A percentile compares a stretch with the other conserved stretches of the same genome.
Evolutionary conservation across 2,329 filamentous ascomycete species (phyloP).

Genomic region (Paraphoma chrysanthemicola): DNA sequence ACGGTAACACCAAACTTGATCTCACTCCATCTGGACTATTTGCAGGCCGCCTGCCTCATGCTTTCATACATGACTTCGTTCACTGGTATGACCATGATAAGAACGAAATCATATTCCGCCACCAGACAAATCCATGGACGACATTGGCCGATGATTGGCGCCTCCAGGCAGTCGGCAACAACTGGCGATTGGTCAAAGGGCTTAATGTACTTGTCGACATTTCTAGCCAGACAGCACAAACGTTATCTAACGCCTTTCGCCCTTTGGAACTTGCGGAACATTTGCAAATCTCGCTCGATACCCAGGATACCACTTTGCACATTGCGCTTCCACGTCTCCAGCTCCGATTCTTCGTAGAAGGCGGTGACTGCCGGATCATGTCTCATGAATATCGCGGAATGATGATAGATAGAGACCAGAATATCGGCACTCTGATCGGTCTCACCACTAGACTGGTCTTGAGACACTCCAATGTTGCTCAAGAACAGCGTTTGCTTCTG

Average conservation of each 20-base stretch:
- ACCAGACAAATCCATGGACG: constrained; percentile 10
- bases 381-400: constrained; percentile 37
- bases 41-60: constrained; percentile 35
- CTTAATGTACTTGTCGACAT: constrained; percentile 9
- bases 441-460: constrained; percentile 24
- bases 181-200: constrained; percentile 23
- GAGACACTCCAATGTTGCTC: background rate
- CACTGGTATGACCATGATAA: constrained; percentile 35
- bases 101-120: constrained; percentile 18
- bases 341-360: constrained; percentile 14
- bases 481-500: constrained; percentile 44
- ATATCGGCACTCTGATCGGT: constrained; percentile 30
- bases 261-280: constrained; percentile 21
- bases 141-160: constrained; percentile 14
- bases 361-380: constrained; percentile 9
- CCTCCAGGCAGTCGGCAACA: constrained; percentile 10
- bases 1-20: no score
- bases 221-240: constrained; percentile 10
- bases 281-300: constrained; percentile 25
- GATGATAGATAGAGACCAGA: constrained; percentile 32
- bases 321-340: constrained; percentile 24
- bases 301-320: background rate
- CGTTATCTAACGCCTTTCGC: constrained; percentile 18
- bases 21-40: constrained; percentile 48
- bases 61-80: constrained; percentile 25